A percentile compares a stretch with the other conserved stretches of the same genome.
These are phyloP conservation scores for Carallia brachiata DNA, from an alignment of 345 rosid species.

Conservation along the genomic window DNA sequence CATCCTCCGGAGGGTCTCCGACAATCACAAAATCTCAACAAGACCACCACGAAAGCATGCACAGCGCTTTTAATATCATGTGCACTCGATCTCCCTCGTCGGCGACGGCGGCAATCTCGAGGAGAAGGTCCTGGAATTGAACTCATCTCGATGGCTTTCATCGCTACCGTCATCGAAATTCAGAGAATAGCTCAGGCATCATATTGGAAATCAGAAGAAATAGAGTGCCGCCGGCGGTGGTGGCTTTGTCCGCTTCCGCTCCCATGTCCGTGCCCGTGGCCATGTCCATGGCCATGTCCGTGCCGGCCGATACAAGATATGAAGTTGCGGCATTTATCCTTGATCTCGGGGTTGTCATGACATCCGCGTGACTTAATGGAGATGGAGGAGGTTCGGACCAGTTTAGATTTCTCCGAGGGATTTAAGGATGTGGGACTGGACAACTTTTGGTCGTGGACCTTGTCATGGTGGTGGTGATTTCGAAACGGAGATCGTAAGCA, in stretches of 20 bases:
- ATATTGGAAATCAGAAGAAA: slow-evolving; percentile 30
- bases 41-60: no score
- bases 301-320: slow-evolving; percentile 24
- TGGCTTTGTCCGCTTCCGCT: not conserved
- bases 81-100: slow-evolving; percentile 2
- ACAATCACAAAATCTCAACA: no score
- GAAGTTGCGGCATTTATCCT: slow-evolving; percentile 24
- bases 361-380: not conserved
- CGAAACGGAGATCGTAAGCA: slow-evolving; percentile 25
- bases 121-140: slow-evolving; percentile 19
- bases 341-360: slow-evolving; percentile 14
- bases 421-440: not conserved
- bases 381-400: slow-evolving; percentile 13
- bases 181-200: slow-evolving; percentile 46
- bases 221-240: slow-evolving; percentile 29
- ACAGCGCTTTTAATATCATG: not conserved
- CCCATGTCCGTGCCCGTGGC: not conserved
- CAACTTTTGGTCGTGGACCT: not conserved
- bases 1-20: no score
- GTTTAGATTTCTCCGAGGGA: slow-evolving; percentile 15
- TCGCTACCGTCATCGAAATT: slow-evolving; percentile 42
- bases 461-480: slow-evolving; percentile 1
- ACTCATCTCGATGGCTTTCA: not conserved
- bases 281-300: not conserved
- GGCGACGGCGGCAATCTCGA: slow-evolving; percentile 35